Percentiles rank a stretch among this genome's conserved stretches.
Evolutionary conservation across 768 basidiomycete genomes (phyloP).

Genomic region (Boletus fagicola): DNA sequence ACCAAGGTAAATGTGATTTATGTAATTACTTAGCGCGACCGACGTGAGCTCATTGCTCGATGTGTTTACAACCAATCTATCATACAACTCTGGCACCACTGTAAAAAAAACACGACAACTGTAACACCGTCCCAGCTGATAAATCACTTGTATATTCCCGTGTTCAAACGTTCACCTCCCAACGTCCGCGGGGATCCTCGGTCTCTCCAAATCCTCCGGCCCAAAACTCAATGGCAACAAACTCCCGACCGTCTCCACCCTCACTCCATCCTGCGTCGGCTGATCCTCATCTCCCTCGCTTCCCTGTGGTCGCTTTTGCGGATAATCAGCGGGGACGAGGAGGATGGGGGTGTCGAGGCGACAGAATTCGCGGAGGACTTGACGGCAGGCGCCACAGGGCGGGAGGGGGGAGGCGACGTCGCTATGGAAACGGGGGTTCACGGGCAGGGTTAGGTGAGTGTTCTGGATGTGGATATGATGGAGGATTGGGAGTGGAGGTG

Average conservation of each 20-base stretch:
- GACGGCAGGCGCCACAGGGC: conserved; percentile 94
- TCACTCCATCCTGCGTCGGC: conserved; percentile 41
- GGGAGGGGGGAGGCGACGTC: conserved; percentile 68
- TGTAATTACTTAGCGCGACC: too few species aligned
- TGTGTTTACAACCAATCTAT: too few species aligned
- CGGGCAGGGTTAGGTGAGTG: neutral
- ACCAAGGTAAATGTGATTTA: too few species aligned
- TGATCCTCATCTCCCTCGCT: conserved; percentile 26
- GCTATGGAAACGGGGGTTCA: conserved; percentile 36
- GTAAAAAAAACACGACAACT: too few species aligned
- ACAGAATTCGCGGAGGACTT: conserved; percentile 87
- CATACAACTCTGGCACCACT: too few species aligned
- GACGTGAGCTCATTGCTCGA: too few species aligned
- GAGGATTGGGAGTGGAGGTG: neutral
- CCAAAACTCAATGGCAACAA: conserved; percentile 88
- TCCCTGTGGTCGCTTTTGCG: conserved; percentile 30
- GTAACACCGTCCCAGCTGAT: neutral
- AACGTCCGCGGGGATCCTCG: conserved; percentile 24
- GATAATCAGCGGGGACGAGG: conserved; percentile 67
- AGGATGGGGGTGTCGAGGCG: conserved; percentile 66
- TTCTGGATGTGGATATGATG: neutral
- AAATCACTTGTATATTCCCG: neutral
- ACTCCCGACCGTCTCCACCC: conserved; percentile 64
- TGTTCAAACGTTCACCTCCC: neutral
- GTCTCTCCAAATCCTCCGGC: conserved; percentile 71